These are phyloP conservation scores for Leccinum rimulosum DNA, from an alignment of 768 basidiomycete genomes.

Conservation along the genomic window DNA sequence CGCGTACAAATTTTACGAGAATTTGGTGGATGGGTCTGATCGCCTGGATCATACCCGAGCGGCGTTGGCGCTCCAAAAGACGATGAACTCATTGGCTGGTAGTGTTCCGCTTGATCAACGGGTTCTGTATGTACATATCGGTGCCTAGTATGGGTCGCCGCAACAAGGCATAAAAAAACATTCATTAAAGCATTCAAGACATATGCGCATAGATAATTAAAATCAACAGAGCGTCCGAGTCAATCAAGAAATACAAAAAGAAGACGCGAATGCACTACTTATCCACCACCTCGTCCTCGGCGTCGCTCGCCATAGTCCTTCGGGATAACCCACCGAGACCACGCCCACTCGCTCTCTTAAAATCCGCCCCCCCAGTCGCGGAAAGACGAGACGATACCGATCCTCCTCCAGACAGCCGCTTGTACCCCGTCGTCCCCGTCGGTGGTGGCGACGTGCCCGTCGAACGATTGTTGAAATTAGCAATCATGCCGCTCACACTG, in stretches of 20 bases:
- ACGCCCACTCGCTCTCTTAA: constrained; percentile 45
- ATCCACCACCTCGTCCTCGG: constrained; percentile 68
- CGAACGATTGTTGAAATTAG: constrained; percentile 51
- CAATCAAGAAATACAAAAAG: not conserved
- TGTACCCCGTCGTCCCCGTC: constrained; percentile 34
- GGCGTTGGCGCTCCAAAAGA: too few species aligned
- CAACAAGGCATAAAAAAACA: not conserved
- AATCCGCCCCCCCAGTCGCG: constrained; percentile 7
- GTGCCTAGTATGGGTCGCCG: too few species aligned
- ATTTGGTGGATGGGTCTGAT: too few species aligned
- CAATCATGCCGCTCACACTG: constrained; percentile 54
- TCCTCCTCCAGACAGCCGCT: constrained; percentile 43
- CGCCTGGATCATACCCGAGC: too few species aligned
- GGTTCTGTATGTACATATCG: too few species aligned
- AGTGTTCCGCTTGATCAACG: too few species aligned
- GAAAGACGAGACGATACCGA: constrained; percentile 11
- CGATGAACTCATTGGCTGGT: too few species aligned
- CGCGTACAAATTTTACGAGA: too few species aligned
- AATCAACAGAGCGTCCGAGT: not conserved
- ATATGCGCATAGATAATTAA: not conserved
- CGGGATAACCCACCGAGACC: constrained; percentile 53
- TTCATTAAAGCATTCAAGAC: not conserved
- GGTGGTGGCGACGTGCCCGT: constrained; percentile 38
- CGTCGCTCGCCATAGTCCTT: constrained; percentile 81
- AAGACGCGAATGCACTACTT: constrained; percentile 15